Conservation (phyloP, 1,284 basidiomycete genomes). For the Schizophyllum amplum region DNA sequence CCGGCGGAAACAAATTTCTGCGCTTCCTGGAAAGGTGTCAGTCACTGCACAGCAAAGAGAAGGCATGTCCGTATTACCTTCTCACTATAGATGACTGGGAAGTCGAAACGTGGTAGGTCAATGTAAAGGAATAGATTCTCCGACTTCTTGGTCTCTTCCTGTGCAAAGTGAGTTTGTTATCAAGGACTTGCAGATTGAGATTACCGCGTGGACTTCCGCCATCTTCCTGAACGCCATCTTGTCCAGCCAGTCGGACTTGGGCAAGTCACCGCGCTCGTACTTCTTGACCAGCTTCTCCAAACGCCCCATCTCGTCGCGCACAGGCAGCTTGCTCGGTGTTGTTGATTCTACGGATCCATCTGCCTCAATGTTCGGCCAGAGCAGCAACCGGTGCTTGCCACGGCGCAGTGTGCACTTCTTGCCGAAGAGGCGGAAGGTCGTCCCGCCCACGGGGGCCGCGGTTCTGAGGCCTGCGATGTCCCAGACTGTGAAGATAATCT, state of each 20-base stretch:
- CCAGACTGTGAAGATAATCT: conserved; percentile 92
- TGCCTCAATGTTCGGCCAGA: conserved; percentile 81
- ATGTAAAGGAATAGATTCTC: conserved; percentile 90
- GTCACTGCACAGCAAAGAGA: no score
- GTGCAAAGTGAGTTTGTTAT: not conserved
- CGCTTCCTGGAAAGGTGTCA: conserved; percentile 36
- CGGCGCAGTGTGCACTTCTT: conserved; percentile 89
- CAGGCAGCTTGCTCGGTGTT: conserved; percentile 80
- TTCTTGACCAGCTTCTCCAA: conserved; percentile 96
- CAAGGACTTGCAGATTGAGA: conserved; percentile 18
- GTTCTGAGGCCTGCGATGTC: conserved; percentile 79
- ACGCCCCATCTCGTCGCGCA: conserved; percentile 87
- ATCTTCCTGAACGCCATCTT: conserved; percentile 89
- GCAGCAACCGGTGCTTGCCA: conserved; percentile 82
- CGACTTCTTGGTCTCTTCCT: conserved; percentile 85
- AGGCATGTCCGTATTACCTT: not conserved
- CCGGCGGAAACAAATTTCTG: conserved; percentile 7
- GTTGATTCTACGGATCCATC: conserved; percentile 76
- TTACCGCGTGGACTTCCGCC: conserved; percentile 84
- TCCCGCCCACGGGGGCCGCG: conserved; percentile 79
- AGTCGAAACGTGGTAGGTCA: conserved; percentile 95
- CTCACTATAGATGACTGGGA: conserved; percentile 95
- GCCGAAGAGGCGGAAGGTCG: conserved; percentile 85
- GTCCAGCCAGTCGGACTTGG: conserved; percentile 94
- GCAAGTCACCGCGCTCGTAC: conserved; percentile 90